Evolutionary conservation across 495 filamentous ascomycete genomes (phyloP).

Genomic region (Cercophora sp.): DNA sequence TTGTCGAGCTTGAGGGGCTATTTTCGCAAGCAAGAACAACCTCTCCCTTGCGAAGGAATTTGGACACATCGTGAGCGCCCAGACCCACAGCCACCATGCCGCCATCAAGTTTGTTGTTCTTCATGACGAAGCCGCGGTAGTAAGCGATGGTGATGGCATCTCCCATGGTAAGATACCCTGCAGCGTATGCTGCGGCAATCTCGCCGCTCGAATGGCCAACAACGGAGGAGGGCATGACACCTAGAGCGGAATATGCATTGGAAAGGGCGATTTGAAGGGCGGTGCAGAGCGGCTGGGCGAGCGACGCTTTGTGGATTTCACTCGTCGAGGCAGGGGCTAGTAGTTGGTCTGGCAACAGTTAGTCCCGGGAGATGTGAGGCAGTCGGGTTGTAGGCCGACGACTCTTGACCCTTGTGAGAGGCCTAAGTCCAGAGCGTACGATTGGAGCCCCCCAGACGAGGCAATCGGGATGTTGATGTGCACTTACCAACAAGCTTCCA

Average conservation of each 20-base stretch:
- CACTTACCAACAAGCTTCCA: not conserved
- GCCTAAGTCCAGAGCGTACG: not conserved
- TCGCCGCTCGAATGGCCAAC: conserved; percentile 60
- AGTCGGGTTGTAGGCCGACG: not conserved
- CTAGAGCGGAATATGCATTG: conserved; percentile 41
- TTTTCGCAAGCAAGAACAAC: conserved; percentile 48
- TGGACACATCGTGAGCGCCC: no score
- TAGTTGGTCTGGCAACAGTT: no score
- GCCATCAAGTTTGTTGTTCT: no score
- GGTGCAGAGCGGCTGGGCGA: conserved; percentile 41
- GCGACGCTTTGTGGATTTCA: not conserved
- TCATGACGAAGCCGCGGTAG: no score
- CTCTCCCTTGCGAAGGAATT: conserved; percentile 20
- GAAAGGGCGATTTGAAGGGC: conserved; percentile 48
- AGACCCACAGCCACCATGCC: conserved; percentile 44
- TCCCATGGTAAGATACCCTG: conserved; percentile 36
- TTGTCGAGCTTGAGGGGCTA: conserved; percentile 40
- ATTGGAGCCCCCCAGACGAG: not conserved
- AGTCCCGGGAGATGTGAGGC: not conserved
- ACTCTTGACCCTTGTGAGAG: not conserved
- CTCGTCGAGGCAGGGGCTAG: not conserved
- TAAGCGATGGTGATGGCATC: conserved; percentile 47
- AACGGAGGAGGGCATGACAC: conserved; percentile 43
- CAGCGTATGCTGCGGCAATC: conserved; percentile 43
- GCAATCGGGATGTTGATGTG: not conserved